phyloP scores from a whole-genome alignment of 192 early-diverging fungal genomes.

The Gryganskiella cystojenkinii region DNA sequence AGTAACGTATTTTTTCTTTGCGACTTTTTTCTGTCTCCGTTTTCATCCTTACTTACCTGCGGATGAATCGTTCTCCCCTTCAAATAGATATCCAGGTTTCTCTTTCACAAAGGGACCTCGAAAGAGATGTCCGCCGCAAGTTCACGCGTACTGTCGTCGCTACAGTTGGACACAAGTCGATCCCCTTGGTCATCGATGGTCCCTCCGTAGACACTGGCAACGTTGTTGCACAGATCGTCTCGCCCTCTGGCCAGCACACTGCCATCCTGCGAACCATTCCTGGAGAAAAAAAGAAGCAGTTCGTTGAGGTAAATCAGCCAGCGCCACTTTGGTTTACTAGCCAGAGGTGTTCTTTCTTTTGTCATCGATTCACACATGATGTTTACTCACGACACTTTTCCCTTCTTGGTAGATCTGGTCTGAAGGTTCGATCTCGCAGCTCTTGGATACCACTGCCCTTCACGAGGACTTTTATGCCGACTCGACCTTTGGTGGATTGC shows the following conservation, averaged over 20 bases:
- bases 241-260: conserved; percentile 51
- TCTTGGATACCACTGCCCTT: conserved; percentile 70
- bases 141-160: conserved; percentile 51
- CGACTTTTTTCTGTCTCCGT: too few species aligned
- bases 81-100: conserved; percentile 46
- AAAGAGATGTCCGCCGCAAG: conserved; percentile 59
- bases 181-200: conserved; percentile 40
- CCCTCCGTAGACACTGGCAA: conserved; percentile 44
- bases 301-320: conserved; percentile 61
- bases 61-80: too few species aligned
- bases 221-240: conserved; percentile 33
- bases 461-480: conserved; percentile 82
- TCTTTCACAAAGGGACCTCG: conserved; percentile 64
- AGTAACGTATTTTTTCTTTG: too few species aligned
- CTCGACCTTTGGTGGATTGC: conserved; percentile 69
- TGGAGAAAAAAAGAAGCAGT: conserved; percentile 59
- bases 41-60: background rate
- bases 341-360: background rate
- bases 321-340: background rate
- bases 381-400: background rate
- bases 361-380: too few species aligned
- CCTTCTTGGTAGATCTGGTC: conserved; percentile 56
- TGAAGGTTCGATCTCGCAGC: conserved; percentile 59
- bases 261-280: conserved; percentile 54
- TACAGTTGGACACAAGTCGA: conserved; percentile 32